Evolutionary conservation across 192 early-diverging fungal species (phyloP).

Genomic region (Dissophora globulifera): DNA sequence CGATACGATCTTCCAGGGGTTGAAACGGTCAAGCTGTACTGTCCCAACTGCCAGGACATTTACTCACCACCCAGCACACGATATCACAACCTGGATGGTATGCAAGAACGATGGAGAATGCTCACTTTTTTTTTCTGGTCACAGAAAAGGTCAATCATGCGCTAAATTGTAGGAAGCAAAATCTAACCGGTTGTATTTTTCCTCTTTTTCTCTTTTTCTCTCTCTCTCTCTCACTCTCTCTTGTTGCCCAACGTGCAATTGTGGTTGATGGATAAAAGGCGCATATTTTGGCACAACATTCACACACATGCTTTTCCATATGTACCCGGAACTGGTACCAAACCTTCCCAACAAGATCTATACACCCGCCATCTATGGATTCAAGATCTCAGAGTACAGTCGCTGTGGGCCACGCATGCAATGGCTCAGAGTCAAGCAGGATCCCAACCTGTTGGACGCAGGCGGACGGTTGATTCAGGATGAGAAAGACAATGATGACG

Average conservation of each 20-base stretch:
- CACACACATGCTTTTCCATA: constrained; percentile 90
- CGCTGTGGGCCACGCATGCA: constrained; percentile 87
- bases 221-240: no score
- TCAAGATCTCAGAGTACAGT: constrained; percentile 82
- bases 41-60: constrained; percentile 83
- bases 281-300: constrained; percentile 98
- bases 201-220: constrained; percentile 19
- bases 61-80: constrained; percentile 79
- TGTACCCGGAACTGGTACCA: constrained; percentile 82
- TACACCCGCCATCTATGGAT: constrained; percentile 91
- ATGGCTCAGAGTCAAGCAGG: constrained; percentile 79
- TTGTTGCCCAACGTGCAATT: no score
- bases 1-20: constrained; percentile 72
- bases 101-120: no score
- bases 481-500: constrained; percentile 19
- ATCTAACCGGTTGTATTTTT: no score
- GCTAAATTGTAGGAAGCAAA: no score
- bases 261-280: no score
- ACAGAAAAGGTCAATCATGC: no score
- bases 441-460: constrained; percentile 26
- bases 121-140: no score
- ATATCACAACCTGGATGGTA: constrained; percentile 76
- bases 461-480: constrained; percentile 42
- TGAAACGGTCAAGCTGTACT: constrained; percentile 80
- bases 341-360: constrained; percentile 68